Conservation (phyloP, 2,329 filamentous ascomycete species). For the Capronia epimyces region DNA sequence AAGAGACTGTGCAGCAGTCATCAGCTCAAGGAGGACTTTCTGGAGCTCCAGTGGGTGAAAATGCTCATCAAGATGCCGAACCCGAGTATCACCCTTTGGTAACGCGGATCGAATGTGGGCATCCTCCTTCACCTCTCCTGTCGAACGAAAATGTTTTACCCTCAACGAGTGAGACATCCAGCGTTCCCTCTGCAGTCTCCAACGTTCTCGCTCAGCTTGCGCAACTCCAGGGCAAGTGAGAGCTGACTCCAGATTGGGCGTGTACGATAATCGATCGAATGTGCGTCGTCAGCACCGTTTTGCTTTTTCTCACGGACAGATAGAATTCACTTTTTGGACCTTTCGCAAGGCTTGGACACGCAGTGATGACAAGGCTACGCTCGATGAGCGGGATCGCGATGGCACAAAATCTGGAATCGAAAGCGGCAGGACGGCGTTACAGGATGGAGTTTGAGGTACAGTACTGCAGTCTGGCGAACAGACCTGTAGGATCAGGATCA, state of each 20-base stretch:
- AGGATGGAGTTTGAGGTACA: not conserved
- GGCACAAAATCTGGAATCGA: constrained; percentile 6
- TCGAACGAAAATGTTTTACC: not conserved
- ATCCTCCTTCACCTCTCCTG: not conserved
- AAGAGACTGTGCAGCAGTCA: constrained; percentile 6
- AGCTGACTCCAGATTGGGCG: not conserved
- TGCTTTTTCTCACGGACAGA: constrained; percentile 12
- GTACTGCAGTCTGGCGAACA: not conserved
- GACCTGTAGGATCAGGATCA: not conserved
- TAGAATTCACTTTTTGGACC: constrained; percentile 19
- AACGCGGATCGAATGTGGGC: not conserved
- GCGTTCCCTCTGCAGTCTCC: constrained; percentile 6
- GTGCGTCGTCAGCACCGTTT: constrained; percentile 10
- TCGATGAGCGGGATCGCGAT: constrained; percentile 4
- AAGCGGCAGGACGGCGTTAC: constrained; percentile 7
- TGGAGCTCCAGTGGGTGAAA: not conserved
- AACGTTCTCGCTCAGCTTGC: constrained; percentile 13
- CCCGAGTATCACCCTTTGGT: constrained; percentile 17
- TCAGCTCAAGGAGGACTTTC: constrained; percentile 2
- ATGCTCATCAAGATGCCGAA: constrained; percentile 20
- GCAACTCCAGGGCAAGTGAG: constrained; percentile 5
- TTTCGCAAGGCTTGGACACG: constrained; percentile 21
- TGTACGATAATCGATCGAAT: constrained; percentile 13
- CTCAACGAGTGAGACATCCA: not conserved
- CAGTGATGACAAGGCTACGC: constrained; percentile 20